Evolutionary conservation across 768 basidiomycete species (phyloP), one percentile per base, ranked within the genome.

Genomic region (Dentipellis fragilis): DNA sequence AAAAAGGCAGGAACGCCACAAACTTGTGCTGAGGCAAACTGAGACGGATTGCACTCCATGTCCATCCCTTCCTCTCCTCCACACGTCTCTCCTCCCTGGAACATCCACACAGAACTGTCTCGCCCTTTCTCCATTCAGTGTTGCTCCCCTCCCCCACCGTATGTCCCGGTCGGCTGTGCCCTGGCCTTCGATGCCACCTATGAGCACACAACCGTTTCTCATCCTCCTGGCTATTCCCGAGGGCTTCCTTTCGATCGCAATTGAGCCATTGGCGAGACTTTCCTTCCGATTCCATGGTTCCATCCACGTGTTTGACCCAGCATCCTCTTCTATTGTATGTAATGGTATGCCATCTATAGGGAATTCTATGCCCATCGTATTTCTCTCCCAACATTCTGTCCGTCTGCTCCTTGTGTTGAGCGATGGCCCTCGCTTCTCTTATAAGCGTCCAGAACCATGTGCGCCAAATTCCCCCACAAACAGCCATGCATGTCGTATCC

Each of bases 401-500:
- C 11, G 42, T 45, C n/a, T 19, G 42, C 42, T 17, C 17, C 42
- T 17, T 45, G n/a, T n/a, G 4, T 19, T 45, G 16, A 2, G n/a
- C n/a, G 7, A 45, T 45, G 42, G n/a, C n/a, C 42, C 19, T 29
- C 29, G 29, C 29, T 29, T 29, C 29, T 29, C 29, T 29, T 29
- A 29, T 29, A 29, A 29, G 29, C 29, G 29, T 29, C 29, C 29
- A 29, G 29, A 29, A 29, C 29, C 29, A 19, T 45, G 7, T 16
- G 16, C n/a, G 14, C n/a, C n/a, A 23, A 22, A 23, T 23, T 16
- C 19, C 29, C 14, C 14, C 23, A 23, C 48, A 23, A 8, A 49
- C 55, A 29, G 29, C 29, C 37, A 59, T 64, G 64, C 58, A 61
- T 57, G 66, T 75, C 58, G 69, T 81, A 54, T 66, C 72, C 42